These are phyloP conservation scores for Zygosaccharomyces bailii DNA, from an alignment of 805 yeast genomes.

Conservation along the genomic window DNA sequence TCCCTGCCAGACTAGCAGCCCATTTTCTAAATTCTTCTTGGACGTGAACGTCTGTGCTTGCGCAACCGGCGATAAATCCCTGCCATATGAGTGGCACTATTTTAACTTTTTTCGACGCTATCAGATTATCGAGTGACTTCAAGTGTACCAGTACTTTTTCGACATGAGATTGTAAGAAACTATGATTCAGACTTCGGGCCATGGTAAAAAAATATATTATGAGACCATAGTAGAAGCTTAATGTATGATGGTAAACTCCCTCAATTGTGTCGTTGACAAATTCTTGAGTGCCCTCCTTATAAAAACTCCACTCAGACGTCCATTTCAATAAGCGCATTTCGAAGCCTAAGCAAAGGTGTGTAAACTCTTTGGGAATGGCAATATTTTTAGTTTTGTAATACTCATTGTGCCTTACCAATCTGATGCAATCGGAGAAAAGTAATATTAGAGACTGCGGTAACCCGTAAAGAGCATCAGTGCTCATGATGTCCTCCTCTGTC, in stretches of 20 bases:
- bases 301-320: conserved; percentile 72
- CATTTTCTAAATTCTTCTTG: conserved; percentile 69
- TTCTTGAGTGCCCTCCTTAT: conserved; percentile 28
- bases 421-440: conserved; percentile 69
- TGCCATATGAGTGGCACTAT: conserved; percentile 83
- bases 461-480: conserved; percentile 80
- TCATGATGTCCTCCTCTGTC: conserved; percentile 53
- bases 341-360: conserved; percentile 32
- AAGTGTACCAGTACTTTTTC: conserved; percentile 59
- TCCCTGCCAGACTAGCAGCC: conserved; percentile 47
- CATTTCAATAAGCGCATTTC: conserved; percentile 57
- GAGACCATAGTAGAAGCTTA: conserved; percentile 72
- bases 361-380: conserved; percentile 26
- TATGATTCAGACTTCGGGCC: conserved; percentile 53
- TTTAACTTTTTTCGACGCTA: conserved; percentile 47
- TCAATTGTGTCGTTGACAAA: conserved; percentile 45
- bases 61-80: conserved; percentile 85
- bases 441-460: conserved; percentile 75
- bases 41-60: conserved; percentile 53
- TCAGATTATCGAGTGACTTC: conserved; percentile 56
- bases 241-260: conserved; percentile 73
- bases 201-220: conserved; percentile 68
- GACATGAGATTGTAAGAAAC: conserved; percentile 59
- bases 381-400: conserved; percentile 38
- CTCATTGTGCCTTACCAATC: conserved; percentile 58